phyloP scores from a whole-genome alignment of 768 basidiomycete genomes.

The Pleurotus tuoliensis region DNA sequence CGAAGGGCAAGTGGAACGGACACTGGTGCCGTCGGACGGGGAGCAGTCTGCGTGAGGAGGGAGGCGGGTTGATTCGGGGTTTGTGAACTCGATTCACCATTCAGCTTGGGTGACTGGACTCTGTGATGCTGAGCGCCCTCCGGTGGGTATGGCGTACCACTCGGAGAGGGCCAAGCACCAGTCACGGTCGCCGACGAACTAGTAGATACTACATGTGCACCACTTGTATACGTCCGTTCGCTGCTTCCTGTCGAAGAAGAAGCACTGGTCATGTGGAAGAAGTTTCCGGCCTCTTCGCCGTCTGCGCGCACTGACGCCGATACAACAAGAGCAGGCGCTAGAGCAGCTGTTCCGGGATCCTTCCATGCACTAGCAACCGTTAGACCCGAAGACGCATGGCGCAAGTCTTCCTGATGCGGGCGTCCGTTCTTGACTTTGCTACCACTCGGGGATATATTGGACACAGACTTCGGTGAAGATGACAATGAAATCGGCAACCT shows the following conservation, averaged over 20 bases:
- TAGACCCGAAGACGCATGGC: slow-evolving; percentile 32
- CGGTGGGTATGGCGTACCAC: slow-evolving; percentile 27
- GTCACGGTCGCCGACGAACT: slow-evolving; percentile 40
- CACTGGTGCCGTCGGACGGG: slow-evolving; percentile 22
- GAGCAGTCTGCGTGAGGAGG: slow-evolving; percentile 64
- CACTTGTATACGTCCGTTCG: background rate
- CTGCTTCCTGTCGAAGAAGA: background rate
- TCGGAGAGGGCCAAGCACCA: slow-evolving; percentile 36
- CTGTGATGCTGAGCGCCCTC: slow-evolving; percentile 1
- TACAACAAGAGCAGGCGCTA: slow-evolving; percentile 50
- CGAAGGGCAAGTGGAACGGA: slow-evolving; percentile 19
- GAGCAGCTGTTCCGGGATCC: slow-evolving; percentile 48
- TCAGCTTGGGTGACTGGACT: background rate
- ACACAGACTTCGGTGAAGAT: slow-evolving; percentile 34
- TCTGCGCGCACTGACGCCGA: slow-evolving; percentile 44
- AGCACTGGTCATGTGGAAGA: slow-evolving; percentile 27
- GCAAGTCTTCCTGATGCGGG: slow-evolving; percentile 21
- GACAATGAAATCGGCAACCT: slow-evolving; percentile 29
- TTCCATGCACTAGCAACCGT: slow-evolving; percentile 42
- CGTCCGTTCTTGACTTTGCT: slow-evolving; percentile 6
- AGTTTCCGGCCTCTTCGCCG: slow-evolving; percentile 34
- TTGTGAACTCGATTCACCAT: background rate
- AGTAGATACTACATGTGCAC: slow-evolving; percentile 23
- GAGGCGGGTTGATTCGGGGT: slow-evolving; percentile 33
- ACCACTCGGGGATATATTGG: slow-evolving; percentile 6